phyloP scores from a whole-genome alignment of 768 basidiomycete species.

The Podaxis mareebaensis region DNA sequence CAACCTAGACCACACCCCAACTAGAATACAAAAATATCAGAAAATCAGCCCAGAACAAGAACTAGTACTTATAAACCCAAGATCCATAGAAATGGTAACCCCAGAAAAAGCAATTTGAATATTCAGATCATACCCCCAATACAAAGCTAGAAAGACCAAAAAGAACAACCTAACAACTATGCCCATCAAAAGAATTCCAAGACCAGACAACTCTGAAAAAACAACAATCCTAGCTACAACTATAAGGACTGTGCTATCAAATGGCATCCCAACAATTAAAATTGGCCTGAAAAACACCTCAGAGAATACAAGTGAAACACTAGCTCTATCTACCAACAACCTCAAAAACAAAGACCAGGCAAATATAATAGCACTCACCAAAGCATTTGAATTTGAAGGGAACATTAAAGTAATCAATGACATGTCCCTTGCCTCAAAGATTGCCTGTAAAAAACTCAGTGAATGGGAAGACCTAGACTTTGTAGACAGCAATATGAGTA shows the following conservation, averaged over 20 bases:
- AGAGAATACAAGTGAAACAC: no score
- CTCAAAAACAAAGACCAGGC: not conserved
- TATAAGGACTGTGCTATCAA: no score
- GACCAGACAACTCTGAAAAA: no score
- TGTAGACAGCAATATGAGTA: not conserved
- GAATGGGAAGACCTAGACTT: not conserved
- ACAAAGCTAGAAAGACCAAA: not conserved
- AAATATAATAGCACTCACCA: constrained; percentile 16
- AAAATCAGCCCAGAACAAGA: not conserved
- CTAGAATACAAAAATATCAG: not conserved
- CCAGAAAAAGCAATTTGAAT: not conserved
- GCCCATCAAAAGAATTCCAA: no score
- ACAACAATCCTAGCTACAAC: no score
- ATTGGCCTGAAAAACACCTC: no score
- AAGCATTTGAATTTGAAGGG: constrained; percentile 24
- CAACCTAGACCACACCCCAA: not conserved
- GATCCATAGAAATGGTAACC: not conserved
- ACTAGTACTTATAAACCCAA: not conserved
- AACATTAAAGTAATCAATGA: constrained; percentile 21
- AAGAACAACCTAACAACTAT: not conserved
- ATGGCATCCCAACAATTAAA: no score
- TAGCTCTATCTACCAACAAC: no score
- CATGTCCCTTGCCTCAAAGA: constrained; percentile 38
- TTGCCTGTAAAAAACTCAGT: constrained; percentile 16
- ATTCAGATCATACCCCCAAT: not conserved